Evolutionary conservation across 2,329 filamentous ascomycete genomes (phyloP), one percentile per base, ranked within the genome.

Genomic region (Colletotrichum plurivorum): DNA sequence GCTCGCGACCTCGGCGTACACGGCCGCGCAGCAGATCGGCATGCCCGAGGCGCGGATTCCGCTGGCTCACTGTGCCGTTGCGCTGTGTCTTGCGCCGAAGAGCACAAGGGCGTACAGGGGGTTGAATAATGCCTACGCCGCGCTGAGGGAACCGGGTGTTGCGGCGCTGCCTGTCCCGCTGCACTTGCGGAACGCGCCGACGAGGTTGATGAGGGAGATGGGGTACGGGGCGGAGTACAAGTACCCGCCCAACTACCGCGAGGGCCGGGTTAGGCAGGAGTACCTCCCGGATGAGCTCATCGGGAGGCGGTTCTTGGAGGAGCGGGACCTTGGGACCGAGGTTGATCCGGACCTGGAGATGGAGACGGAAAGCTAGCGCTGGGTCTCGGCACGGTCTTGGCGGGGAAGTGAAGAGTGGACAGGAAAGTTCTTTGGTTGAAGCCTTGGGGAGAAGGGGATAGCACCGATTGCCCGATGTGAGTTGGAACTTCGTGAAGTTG

Each of bases 21-120:
- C 92, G 1, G 95, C 96, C 0, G 92, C 93, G 1, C 94, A 98
- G 80, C 95, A 96, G 79, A 93, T 99, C 60, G 96, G 96, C 27
- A 93, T 98, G 88, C 96, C 96, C 1, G 96, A 99, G 81, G 95
- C 94, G 18, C 89, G 95, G 9, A 98, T 98, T 75, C 94, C 95
- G 60, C 87, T 99, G 6, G 95, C 93, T 0, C 96, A 99, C 80
- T 93, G 91, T 74, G 88, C 94, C 8, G 92, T 96, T 0, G 95
- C 96, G 0, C 85, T 98, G 56, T 88, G 91, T 4, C 83, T 94
- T 16, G 92, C 95, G 0, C 92, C 91, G 2, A 98, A 99, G 83
- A 95, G 92, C 73, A 98, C 94, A 1, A 85, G 95, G 43, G 91
- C 93, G 3, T 99, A 99, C 78, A 85, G 95, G 31, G 94, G 89